Percentiles rank a stretch among this genome's conserved stretches.
Conservation (phyloP, 2,329 filamentous ascomycete species). For the Gremmenia infestans region DNA sequence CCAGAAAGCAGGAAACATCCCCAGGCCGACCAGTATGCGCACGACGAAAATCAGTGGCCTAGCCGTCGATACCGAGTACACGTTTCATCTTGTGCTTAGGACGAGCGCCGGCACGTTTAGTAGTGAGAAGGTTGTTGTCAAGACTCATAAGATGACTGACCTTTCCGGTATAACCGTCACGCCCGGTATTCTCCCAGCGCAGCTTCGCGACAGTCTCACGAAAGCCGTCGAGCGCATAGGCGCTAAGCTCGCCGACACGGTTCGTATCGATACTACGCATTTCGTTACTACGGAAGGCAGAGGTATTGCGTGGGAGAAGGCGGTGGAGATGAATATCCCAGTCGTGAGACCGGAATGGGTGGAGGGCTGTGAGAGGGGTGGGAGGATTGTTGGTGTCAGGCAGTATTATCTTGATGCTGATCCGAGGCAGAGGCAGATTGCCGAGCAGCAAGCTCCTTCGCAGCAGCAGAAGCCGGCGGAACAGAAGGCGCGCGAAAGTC, state of each 20-base stretch:
- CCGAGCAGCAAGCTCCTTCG: constrained; percentile 12
- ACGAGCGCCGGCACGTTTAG: constrained; percentile 85
- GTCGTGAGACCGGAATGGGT: constrained; percentile 97
- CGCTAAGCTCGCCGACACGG: constrained; percentile 82
- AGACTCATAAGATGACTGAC: constrained; percentile 98
- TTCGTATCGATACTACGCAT: constrained; percentile 96
- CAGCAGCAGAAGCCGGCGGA: constrained; percentile 18
- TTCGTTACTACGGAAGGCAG: constrained; percentile 95
- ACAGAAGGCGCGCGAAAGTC: constrained; percentile 14
- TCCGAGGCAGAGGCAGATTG: constrained; percentile 31
- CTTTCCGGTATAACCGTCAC: constrained; percentile 93
- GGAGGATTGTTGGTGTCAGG: constrained; percentile 86
- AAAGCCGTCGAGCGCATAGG: constrained; percentile 82
- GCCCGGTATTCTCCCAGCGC: constrained; percentile 73
- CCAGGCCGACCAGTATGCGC: constrained; percentile 77
- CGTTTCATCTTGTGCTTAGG: constrained; percentile 85
- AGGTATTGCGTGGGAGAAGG: constrained; percentile 90
- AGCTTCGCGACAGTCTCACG: constrained; percentile 66
- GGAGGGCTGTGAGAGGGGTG: constrained; percentile 89
- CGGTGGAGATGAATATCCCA: constrained; percentile 95
- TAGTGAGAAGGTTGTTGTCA: constrained; percentile 77
- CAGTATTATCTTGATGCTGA: constrained; percentile 94
- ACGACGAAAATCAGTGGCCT: constrained; percentile 96
- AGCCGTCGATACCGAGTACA: constrained; percentile 94
- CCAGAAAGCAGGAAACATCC: constrained; percentile 93